Evolutionary conservation across 2,329 filamentous ascomycete species (phyloP), one percentile per base, ranked within the genome.

Genomic region (Sporothrix protearum): DNA sequence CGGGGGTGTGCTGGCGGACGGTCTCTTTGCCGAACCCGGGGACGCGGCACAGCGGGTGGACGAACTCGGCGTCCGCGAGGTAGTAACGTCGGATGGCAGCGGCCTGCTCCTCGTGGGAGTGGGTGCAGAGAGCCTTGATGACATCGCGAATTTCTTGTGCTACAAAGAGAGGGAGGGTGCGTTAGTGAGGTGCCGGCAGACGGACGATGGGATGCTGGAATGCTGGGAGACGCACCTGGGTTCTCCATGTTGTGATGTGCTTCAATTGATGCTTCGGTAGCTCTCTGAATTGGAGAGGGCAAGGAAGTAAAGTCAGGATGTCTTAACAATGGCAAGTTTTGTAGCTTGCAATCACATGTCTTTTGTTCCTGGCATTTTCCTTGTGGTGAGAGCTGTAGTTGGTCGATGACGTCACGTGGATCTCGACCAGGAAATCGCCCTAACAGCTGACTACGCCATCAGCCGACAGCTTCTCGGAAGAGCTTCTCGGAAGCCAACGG

Each of bases 1-100:
- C 25, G 6, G 69, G 57, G 25, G 53, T 28, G 57, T 55, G 22
- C 10, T 30, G 30, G 16, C 61, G 33, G 16, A 47, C 66, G 45
- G 10, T 28, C 6, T 42, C 51, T 10, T 19, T 28, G 49, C 49
- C 39, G 74, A 89, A 86, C 7, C 83, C 82, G 0, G 87, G 86
- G 0, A 93, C 92, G 49, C 71, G 69, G 71, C 71, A 74, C 36
- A 75, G 49, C 4, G 73, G 74, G 53, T 75, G 74, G 7, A 71
- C 64, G 68, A 75, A 74, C 59, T 71, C 68, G 33, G 71, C 74
- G 22, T 74, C 71, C 14, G 73, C 72, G 5, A 70, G 36, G 64
- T 73, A 75, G 71, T 72, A 72, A 1, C 39, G 68, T 39, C 53
- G 39, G 14, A 75, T 19, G 28, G 74, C 69, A 16, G 53, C 69